Base-by-base conservation (phyloP, 164 flowering plant genomes). In the Vitis riparia region DNA sequence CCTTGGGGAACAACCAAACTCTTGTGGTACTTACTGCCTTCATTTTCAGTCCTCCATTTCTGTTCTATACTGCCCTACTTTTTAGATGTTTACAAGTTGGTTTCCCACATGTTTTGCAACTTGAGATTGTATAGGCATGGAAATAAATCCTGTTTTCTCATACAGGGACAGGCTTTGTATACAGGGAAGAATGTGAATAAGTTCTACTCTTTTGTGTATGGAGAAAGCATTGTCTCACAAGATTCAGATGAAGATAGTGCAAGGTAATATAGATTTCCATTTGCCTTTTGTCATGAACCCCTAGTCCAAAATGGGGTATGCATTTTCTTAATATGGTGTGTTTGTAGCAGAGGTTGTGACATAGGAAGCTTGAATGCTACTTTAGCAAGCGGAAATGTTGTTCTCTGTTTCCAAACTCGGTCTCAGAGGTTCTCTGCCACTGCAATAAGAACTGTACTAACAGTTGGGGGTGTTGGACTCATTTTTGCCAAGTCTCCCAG, bases 91-190 rank as follows among this genome's bases (percentile, higher is more conserved):
- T 65, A 15, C 29, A 5, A 11, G 23, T 15, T 12, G 29, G 59
- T 65, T 12, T 32, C 14, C 8, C 12, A 59, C 13, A 17, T 23
- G 27, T 23, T 37, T 44, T 27, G 51, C 47, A 29, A 27, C 30
- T 27, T 65, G 67, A 55, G n/a, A 6, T 9, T 51, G 3, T 65
- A 63, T 47, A 63, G 15, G 50, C 49, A 58, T 12, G n/a, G 57
- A n/a, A 15, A 9, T 63, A 29, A 67, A 8, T 62, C 56, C 61
- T 71, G 27, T 11, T 47, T 69, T 70, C 71, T 77, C 59, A 59
- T 62, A 69, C 81, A 85, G 86, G 85, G 89, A 55, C 86, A 83
- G 76, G 79, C 85, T 65, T 66, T 83, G 59, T 81, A 79, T 65
- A 73, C 73, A 52, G 78, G 81, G 50, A 74, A 68, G 78, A 30